Base-by-base conservation (phyloP, 2,329 filamentous ascomycete species). In the Arthrobotrys megalospora region DNA sequence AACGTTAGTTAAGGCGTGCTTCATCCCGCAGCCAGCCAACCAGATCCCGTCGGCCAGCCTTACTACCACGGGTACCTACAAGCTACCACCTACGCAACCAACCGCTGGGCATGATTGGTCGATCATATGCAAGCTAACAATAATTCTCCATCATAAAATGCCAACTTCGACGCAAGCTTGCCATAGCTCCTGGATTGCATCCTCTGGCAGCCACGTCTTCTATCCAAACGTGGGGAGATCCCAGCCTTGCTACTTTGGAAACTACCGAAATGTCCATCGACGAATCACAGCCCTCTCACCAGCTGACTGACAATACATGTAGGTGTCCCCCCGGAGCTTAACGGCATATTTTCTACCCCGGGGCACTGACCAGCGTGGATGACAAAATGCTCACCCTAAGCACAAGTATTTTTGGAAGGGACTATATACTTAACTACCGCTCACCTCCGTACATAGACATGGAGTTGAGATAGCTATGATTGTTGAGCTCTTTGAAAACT, bases 251-350 rank as follows among this genome's bases (percentile, higher is more conserved):
- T 63, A 64, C 67, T 71, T 52, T 43, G 55, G 24, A 52, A 73
- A 65, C 69, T 73, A 73, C 69, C 69, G 69, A 73, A 38, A 58
- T 21, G 19, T 60, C 48, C 69, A 38, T 73, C 69, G 45, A 73
- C 69, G 48, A 73, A 73, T 73, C 69, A 73, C 50, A 58, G 68
- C 68, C 68, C 38, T 72, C 48, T 64, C 21, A 58, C 52, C 68
- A 55, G 60, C 69, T 63, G 60, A 72, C 48, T 65, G 68, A 73
- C 60, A 45, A 53, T 14, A 24, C 28, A 58, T 70, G 53, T 53
- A 50, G 19, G 34, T 55, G 68, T 50, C 36, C 47, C 32, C 72
- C 72, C 72, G 72, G 72, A 76, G 63, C 55, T 76, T 24, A 45
- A 76, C 72, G 72, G 72, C 65, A 70, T 34, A 50, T 69, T 71